Percentiles rank a stretch among this genome's conserved stretches.
These are phyloP conservation scores for Sarcomyxa edulis DNA, from an alignment of 768 basidiomycete genomes.

Conservation along the genomic window DNA sequence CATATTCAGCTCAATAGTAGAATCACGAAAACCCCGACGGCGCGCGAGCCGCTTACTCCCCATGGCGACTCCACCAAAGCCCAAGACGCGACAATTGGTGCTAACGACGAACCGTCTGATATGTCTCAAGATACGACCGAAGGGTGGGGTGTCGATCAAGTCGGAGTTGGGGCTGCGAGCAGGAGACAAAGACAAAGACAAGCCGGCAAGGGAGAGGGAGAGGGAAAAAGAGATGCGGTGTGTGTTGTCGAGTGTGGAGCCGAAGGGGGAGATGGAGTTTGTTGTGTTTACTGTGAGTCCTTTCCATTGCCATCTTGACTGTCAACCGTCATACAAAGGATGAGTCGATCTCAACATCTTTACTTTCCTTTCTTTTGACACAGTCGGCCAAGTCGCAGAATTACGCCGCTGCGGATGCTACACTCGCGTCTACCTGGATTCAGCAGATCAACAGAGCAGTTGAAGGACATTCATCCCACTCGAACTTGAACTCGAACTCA, in stretches of 20 bases:
- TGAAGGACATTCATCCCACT: conserved; percentile 11
- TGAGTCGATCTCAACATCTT: neutral
- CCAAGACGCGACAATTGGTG: conserved; percentile 50
- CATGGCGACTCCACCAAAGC: conserved; percentile 41
- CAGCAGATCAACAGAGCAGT: conserved; percentile 32
- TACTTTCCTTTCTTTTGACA: conserved; percentile 1
- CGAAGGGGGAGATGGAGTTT: conserved; percentile 54
- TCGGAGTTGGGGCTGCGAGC: conserved; percentile 42
- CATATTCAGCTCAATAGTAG: conserved; percentile 48
- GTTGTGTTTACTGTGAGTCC: conserved; percentile 52
- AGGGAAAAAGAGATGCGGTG: conserved; percentile 43
- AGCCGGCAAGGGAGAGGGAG: conserved; percentile 26
- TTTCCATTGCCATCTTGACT: no score
- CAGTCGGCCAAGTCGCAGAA: conserved; percentile 43
- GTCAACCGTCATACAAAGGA: no score
- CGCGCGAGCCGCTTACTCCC: conserved; percentile 53
- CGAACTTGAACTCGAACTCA: neutral
- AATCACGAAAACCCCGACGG: conserved; percentile 46
- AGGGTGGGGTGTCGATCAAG: conserved; percentile 38
- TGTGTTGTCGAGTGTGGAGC: conserved; percentile 40
- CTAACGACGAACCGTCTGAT: conserved; percentile 53
- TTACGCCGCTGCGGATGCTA: conserved; percentile 34
- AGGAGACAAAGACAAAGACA: no score
- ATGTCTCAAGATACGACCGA: conserved; percentile 46
- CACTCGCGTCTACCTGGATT: conserved; percentile 29